Evolutionary conservation across 2,329 filamentous ascomycete genomes (phyloP), one percentile per base, ranked within the genome.

Genomic region (Xylaria arbuscula): DNA sequence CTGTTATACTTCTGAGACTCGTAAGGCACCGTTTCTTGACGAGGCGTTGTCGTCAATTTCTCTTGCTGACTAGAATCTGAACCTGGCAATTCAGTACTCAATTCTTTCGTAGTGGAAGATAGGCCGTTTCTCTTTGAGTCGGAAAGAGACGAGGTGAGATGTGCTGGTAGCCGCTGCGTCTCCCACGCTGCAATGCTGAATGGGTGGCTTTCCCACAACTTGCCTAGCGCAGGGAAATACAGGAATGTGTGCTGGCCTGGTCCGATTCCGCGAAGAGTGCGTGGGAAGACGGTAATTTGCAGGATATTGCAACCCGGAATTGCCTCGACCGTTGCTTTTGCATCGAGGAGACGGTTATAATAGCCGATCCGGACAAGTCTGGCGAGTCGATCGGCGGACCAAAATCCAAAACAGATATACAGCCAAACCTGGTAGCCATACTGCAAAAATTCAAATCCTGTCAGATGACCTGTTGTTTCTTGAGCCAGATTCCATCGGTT

Each of bases 401-500:
- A 76, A 11, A 76, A 67, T 2, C 64, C 72, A 36, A 76, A 75
- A 47, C 68, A 70, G 57, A 75, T 72, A 59, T 74, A 75, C 1
- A 75, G 58, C 75, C 75, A 76, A 10, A 72, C 71, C 63, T 76
- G 72, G 34, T 76, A 76, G 7, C 75, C 75, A 55, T 71, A 75
- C 40, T 72, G 17, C 9, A 19, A 1, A 4, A 28, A 19, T 32
- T 1, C 13, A 19, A 17, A 36, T 45, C 2, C 3, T 28, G 24
- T 64, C 50, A 64, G 42, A 42, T 28, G 9, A 22, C 6, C 9
- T 19, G 10, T 11, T 0, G 4, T 24, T 5, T 6, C 24, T 7
- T 0, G 13, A 28, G 28, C 22, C 13, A 2, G 6, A 9, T 19
- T 32, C 40, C 17, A 22, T 10, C 1, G 24, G 2, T 58, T n/a